Percentiles rank a stretch among this genome's conserved stretches.
These are phyloP conservation scores for Cercophora newfieldiana DNA, from an alignment of 495 filamentous ascomycete species.

Conservation along the genomic window DNA sequence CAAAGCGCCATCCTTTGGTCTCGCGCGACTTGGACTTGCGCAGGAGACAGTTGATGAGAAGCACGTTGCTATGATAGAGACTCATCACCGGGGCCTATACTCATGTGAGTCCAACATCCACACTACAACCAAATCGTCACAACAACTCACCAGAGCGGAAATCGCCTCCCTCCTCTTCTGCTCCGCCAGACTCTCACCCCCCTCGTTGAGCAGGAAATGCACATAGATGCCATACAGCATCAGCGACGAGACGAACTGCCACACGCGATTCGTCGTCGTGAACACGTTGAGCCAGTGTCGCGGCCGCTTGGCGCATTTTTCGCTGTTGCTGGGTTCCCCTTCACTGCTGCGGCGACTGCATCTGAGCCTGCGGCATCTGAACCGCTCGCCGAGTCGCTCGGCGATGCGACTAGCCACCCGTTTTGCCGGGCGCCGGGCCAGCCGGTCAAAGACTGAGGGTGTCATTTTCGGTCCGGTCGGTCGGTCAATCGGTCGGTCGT, in stretches of 20 bases:
- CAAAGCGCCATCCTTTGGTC: neutral
- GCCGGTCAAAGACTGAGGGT: neutral
- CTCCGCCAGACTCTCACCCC: neutral
- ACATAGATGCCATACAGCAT: conserved; percentile 13
- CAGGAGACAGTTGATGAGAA: neutral
- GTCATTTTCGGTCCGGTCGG: neutral
- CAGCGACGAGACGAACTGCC: conserved; percentile 16
- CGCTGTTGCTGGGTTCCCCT: conserved; percentile 29
- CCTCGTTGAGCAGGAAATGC: conserved; percentile 12
- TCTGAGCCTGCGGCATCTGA: neutral
- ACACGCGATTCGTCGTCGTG: conserved; percentile 10
- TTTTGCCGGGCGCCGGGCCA: neutral
- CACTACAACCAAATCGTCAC: neutral
- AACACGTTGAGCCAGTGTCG: conserved; percentile 17
- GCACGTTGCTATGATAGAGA: neutral
- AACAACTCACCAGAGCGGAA: neutral
- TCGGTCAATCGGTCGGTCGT: neutral
- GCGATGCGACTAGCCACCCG: conserved; percentile 56
- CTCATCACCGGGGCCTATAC: neutral
- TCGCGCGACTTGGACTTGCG: neutral
- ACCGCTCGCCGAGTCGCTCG: conserved; percentile 2
- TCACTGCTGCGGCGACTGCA: conserved; percentile 37
- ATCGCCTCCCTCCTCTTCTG: neutral
- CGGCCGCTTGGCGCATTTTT: conserved; percentile 64
- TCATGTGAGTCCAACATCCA: neutral